A percentile compares a stretch with the other conserved stretches of the same genome.
Conservation (phyloP, 345 rosid species). For the Eucalyptus cladocalyx region DNA sequence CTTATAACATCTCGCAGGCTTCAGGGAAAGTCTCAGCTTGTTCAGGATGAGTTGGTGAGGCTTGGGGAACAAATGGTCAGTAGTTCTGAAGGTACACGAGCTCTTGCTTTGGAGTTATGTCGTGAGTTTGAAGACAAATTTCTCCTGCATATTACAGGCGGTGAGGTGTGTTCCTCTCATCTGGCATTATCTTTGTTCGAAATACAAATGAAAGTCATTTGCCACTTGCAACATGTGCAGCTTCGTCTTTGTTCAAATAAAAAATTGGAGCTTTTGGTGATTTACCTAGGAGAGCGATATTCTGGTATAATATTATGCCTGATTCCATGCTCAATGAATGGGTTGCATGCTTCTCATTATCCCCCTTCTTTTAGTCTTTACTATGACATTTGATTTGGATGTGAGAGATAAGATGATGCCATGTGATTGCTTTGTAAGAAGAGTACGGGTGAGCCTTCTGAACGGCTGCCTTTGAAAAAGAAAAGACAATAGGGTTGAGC, state of each 20-base stretch:
- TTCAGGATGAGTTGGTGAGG: conserved; percentile 79
- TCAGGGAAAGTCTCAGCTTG: conserved; percentile 83
- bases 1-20: conserved; percentile 33
- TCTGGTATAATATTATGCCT: background rate
- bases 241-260: background rate
- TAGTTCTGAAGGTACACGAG: conserved; percentile 92
- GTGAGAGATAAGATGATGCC: background rate
- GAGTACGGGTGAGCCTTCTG: background rate
- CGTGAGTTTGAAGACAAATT: conserved; percentile 99
- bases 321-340: background rate
- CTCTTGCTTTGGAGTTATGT: conserved; percentile 95
- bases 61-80: conserved; percentile 84
- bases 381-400: background rate
- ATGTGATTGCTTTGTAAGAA: background rate
- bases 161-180: conserved; percentile 50
- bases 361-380: background rate
- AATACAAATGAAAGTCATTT: background rate
- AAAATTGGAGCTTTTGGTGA: background rate
- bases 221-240: background rate
- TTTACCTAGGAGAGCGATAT: background rate
- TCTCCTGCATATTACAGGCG: conserved; percentile 80
- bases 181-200: background rate
- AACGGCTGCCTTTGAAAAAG: background rate
- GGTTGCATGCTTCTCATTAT: background rate
- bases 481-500: background rate